Evolutionary conservation across 768 basidiomycete species (phyloP), one percentile per base, ranked within the genome.

Genomic region (Pleurotus platypus): DNA sequence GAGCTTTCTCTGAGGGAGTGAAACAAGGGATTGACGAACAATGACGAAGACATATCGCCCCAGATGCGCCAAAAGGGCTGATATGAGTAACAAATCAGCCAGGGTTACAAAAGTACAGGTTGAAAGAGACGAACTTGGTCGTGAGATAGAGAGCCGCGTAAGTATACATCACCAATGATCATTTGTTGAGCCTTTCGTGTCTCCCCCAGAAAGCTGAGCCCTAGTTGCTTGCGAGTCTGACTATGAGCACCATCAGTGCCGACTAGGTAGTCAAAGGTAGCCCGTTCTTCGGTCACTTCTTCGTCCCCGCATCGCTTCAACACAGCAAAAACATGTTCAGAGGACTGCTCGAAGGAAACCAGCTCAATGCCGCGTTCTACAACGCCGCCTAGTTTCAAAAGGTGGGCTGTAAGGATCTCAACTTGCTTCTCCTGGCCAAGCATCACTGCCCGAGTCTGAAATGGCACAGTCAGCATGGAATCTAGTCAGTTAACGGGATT

Each of bases 1-100:
- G 26, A 24, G 46, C 37, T 5, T 12, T 49, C 1, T 15, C 27
- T 9, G 16, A 27, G 5, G 15, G 47, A 11, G 56, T 26, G 27
- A 5, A 42, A 18, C 18, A 45, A 15, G 18, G 15, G 15, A 22
- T 27, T 11, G 2, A 66, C 71, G 24, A 59, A 76, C 77, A 75
- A 57, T 12, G 68, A 61, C 22, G 57, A 66, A 16, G 64, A 60
- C 13, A 71, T 60, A 46, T 76, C 73, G 1, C 79, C 77, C 78
- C 78, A 80, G 66, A 75, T 75, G 60, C 79, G 78, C 78, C 77
- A 79, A 56, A 71, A 64, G 78, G 80, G 55, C 9, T 22, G 55
- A 37, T 57, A 12, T 7, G 22, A 49, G 16, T 24, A 15, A 67
- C 49, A 16, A 63, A 66, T 55, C 79, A 81, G 0, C 74, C 69